Conservation (phyloP, 352 stramenopile species). For the Phytopythium boreale region DNA sequence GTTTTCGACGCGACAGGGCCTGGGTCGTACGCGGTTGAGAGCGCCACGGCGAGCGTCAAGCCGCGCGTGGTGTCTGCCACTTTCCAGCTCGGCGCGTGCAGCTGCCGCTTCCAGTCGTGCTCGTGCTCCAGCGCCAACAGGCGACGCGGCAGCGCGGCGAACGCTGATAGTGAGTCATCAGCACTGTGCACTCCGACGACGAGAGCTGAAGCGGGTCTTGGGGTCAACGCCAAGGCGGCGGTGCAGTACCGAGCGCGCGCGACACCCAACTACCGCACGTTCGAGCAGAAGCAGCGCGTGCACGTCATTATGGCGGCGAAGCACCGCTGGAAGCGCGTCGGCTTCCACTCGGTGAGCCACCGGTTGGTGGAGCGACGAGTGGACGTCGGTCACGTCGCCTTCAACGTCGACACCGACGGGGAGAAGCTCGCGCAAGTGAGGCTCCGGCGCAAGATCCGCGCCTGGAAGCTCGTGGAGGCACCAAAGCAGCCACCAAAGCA, state of each 20-base stretch:
- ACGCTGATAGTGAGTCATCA: constrained; percentile 8
- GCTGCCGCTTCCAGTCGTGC: constrained; percentile 23
- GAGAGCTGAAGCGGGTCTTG: background rate
- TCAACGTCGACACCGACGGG: constrained; percentile 17
- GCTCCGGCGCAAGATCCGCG: constrained; percentile 7
- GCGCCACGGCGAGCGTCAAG: constrained; percentile 19
- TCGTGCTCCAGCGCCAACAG: constrained; percentile 15
- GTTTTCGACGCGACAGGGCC: constrained; percentile 12
- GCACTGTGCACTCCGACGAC: constrained; percentile 22
- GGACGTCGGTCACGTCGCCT: constrained; percentile 15
- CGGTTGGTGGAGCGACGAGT: constrained; percentile 23
- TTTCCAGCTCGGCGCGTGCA: background rate
- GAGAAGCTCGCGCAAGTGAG: constrained; percentile 11
- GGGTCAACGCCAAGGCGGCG: background rate
- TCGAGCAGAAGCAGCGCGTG: constrained; percentile 25
- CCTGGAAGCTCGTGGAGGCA: constrained; percentile 11
- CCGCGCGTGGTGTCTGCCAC: constrained; percentile 8
- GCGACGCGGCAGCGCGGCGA: background rate
- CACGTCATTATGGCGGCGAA: constrained; percentile 16
- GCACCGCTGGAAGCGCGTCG: constrained; percentile 16
- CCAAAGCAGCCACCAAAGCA: background rate
- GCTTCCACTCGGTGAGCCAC: constrained; percentile 21
- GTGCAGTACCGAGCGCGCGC: constrained; percentile 7
- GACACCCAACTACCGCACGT: constrained; percentile 20
- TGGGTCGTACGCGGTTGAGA: constrained; percentile 23